phyloP scores from a whole-genome alignment of 805 yeast genomes.

The Diddensiella santjacobensis region DNA sequence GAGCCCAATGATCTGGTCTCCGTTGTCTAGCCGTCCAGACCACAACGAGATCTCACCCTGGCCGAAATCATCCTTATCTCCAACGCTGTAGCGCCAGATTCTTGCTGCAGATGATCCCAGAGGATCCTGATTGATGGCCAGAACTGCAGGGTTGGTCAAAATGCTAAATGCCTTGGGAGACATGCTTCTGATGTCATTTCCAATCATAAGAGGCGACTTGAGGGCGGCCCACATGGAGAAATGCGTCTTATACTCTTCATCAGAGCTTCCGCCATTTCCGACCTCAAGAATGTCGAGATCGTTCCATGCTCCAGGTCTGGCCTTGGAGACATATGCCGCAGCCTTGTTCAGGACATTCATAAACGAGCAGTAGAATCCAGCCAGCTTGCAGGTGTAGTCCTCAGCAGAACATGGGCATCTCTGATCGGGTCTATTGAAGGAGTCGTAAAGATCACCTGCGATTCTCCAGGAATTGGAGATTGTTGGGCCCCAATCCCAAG shows the following conservation, averaged over 20 bases:
- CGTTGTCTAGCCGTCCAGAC: conserved; percentile 17
- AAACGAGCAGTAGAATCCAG: conserved; percentile 30
- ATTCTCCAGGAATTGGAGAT: conserved; percentile 34
- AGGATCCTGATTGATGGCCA: conserved; percentile 32
- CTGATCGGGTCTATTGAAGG: conserved; percentile 23
- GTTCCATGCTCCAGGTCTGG: conserved; percentile 29
- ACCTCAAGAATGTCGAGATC: conserved; percentile 34
- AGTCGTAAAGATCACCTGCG: conserved; percentile 29
- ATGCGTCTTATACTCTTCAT: conserved; percentile 32
- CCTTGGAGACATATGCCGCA: conserved; percentile 30
- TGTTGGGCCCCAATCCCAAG: conserved; percentile 32
- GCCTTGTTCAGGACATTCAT: conserved; percentile 31
- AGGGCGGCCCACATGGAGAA: conserved; percentile 34
- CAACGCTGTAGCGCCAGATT: conserved; percentile 13
- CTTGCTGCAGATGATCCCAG: conserved; percentile 21
- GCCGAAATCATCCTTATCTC: conserved; percentile 14
- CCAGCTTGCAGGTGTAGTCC: conserved; percentile 25
- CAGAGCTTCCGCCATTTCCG: conserved; percentile 32
- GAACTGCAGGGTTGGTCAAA: conserved; percentile 22
- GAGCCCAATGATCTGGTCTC: conserved; percentile 17
- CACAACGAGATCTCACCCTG: conserved; percentile 17
- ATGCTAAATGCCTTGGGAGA: conserved; percentile 24
- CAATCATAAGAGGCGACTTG: conserved; percentile 32
- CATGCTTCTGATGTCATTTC: conserved; percentile 29
- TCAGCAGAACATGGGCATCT: conserved; percentile 32